Conservation (phyloP, 208 protist species). For the Acanthamoeba sp. region DNA sequence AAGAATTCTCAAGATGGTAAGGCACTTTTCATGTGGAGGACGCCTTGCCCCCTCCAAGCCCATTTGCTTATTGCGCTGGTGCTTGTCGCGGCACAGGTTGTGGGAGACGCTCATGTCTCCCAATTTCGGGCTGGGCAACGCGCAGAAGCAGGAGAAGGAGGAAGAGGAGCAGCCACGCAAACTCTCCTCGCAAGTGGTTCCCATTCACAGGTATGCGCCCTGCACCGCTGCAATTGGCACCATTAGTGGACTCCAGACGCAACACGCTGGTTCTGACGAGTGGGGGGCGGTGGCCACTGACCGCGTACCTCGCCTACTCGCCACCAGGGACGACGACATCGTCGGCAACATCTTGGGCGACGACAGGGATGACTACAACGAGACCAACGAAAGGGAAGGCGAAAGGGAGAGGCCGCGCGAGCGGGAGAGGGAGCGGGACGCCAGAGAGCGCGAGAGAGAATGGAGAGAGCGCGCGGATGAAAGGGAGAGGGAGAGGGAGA, state of each 20-base stretch:
- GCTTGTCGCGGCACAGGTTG: not conserved
- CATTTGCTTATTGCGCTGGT: not conserved
- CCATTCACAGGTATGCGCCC: not conserved
- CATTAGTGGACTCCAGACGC: no score
- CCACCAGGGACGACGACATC: slow-evolving; percentile 34
- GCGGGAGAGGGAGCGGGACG: not conserved
- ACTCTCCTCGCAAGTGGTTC: slow-evolving; percentile 8
- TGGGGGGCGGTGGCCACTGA: no score
- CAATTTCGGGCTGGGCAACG: not conserved
- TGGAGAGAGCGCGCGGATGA: not conserved
- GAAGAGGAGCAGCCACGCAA: not conserved
- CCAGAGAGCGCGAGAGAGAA: not conserved
- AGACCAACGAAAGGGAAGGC: not conserved
- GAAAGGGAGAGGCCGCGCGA: not conserved
- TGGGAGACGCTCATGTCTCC: slow-evolving; percentile 46
- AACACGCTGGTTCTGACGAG: no score
- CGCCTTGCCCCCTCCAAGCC: not conserved
- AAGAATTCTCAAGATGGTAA: slow-evolving; percentile 37
- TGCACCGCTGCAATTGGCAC: no score
- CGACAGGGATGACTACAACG: not conserved
- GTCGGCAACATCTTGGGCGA: slow-evolving; percentile 42
- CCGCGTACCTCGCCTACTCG: no score
- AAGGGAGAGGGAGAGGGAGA: not conserved
- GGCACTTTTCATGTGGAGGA: no score
- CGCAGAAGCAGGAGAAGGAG: not conserved